Percentiles rank a stretch among this genome's conserved stretches.
These are phyloP conservation scores for Erysimum cheiri DNA, from an alignment of 441 rosid genomes.

Conservation along the genomic window DNA sequence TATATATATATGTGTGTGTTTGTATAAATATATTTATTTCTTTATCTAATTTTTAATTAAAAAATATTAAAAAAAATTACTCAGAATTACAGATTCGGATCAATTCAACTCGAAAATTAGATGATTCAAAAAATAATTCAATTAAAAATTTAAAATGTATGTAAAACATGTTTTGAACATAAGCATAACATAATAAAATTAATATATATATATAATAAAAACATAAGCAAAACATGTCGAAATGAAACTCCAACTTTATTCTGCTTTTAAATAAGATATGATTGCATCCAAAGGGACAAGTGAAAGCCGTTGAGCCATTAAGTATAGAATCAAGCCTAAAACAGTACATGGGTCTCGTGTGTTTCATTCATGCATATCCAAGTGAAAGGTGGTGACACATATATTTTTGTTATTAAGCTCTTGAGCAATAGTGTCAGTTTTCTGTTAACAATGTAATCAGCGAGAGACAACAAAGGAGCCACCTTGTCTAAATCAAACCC, in stretches of 20 bases:
- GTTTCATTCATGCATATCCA: background rate
- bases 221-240: too few relatives aligned
- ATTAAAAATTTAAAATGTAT: too few relatives aligned
- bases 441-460: constrained; percentile 29
- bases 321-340: background rate
- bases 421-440: background rate
- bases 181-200: too few relatives aligned
- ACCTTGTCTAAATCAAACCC: background rate
- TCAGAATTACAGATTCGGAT: too few relatives aligned
- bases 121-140: too few relatives aligned
- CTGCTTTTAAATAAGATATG: background rate
- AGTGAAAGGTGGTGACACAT: background rate
- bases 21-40: too few relatives aligned
- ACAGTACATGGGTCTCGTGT: background rate
- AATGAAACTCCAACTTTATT: background rate
- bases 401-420: background rate
- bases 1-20: too few relatives aligned
- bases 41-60: too few relatives aligned
- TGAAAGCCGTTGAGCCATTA: background rate
- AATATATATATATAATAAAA: too few relatives aligned
- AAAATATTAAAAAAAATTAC: too few relatives aligned
- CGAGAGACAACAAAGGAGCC: constrained; percentile 33
- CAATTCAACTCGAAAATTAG: too few relatives aligned
- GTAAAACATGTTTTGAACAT: too few relatives aligned
- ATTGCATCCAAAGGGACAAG: background rate